Conservation (phyloP, 331 rosid species). For the Saraca asoca region DNA sequence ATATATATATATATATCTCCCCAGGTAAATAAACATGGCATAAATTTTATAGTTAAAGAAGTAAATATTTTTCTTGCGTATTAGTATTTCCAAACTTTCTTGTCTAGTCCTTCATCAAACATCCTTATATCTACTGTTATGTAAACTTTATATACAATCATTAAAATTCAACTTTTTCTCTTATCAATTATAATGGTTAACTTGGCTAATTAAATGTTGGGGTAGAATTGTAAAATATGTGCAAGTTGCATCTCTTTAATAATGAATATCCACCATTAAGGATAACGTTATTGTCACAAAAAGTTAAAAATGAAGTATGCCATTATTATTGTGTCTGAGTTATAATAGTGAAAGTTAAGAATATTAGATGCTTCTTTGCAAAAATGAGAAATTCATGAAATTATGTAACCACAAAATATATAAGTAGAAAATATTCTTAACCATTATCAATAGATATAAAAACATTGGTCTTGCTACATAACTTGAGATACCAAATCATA, state of each 20-base stretch:
- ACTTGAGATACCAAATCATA: too few relatives aligned
- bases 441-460: too few relatives aligned
- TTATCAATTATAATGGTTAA: too few relatives aligned
- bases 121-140: not conserved
- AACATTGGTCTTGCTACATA: too few relatives aligned
- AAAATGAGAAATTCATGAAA: too few relatives aligned
- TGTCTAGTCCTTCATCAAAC: not conserved
- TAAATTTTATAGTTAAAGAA: slow-evolving; percentile 13
- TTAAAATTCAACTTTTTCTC: not conserved
- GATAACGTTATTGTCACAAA: too few relatives aligned
- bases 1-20: not conserved
- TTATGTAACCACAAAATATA: too few relatives aligned
- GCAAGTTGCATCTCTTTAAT: not conserved
- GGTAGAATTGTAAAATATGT: not conserved
- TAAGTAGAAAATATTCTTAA: too few relatives aligned
- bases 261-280: not conserved
- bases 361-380: too few relatives aligned
- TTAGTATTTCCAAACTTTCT: not conserved
- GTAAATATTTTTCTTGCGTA: not conserved
- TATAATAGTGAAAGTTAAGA: too few relatives aligned
- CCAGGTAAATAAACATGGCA: not conserved
- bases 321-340: too few relatives aligned
- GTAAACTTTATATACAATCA: not conserved
- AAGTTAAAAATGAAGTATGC: too few relatives aligned
- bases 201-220: not conserved